These are phyloP conservation scores for Nissolia schottii DNA, from an alignment of 306 rosid genomes.

Conservation along the genomic window DNA sequence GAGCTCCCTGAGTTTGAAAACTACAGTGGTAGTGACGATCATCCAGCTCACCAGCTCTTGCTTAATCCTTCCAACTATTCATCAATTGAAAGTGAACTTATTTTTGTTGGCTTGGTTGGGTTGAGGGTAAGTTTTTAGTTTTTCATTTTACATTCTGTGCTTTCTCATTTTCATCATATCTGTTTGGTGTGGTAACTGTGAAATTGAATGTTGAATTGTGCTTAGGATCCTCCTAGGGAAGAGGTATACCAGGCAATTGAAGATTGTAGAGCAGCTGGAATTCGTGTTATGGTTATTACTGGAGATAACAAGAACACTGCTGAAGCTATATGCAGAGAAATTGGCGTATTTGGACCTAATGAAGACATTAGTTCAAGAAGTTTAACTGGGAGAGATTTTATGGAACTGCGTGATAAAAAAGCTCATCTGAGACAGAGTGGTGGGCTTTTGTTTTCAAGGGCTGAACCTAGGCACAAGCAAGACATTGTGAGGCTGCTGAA, in stretches of 20 bases:
- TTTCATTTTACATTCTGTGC: neutral
- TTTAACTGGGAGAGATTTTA: conserved; percentile 76
- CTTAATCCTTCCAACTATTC: conserved; percentile 83
- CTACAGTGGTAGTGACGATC: conserved; percentile 73
- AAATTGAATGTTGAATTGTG: conserved; percentile 20
- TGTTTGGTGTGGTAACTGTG: conserved; percentile 8
- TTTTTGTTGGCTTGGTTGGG: conserved; percentile 85
- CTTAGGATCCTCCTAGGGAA: conserved; percentile 87
- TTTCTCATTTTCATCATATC: neutral
- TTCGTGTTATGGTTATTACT: conserved; percentile 90
- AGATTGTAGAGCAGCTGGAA: conserved; percentile 95
- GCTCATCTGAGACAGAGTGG: conserved; percentile 56
- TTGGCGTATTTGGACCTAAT: conserved; percentile 67
- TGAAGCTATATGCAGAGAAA: conserved; percentile 90
- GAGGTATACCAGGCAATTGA: conserved; percentile 82
- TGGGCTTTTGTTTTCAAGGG: conserved; percentile 93
- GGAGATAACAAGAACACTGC: conserved; percentile 95
- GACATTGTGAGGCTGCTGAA: conserved; percentile 89
- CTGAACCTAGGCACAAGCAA: conserved; percentile 95
- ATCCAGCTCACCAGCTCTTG: conserved; percentile 84
- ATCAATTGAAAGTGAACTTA: conserved; percentile 70
- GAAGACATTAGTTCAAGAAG: conserved; percentile 67
- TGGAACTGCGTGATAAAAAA: conserved; percentile 51
- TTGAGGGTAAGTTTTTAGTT: conserved; percentile 65
- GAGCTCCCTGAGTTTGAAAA: conserved; percentile 45